Conservation (phyloP, 2,329 filamentous ascomycete species). For the Trichoderma atroviride region DNA sequence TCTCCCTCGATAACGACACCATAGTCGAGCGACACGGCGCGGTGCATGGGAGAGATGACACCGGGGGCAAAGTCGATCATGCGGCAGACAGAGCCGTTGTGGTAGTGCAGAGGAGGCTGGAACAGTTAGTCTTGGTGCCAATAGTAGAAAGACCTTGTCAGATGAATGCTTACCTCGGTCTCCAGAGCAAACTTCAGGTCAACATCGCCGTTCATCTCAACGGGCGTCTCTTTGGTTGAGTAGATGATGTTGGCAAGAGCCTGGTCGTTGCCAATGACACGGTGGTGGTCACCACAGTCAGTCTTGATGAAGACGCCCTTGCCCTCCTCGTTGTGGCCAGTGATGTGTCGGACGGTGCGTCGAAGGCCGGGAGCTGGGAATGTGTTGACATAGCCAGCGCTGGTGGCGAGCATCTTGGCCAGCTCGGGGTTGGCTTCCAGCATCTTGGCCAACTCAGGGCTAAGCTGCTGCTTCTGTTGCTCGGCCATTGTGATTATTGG, state of each 20-base stretch:
- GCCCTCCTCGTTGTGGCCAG: slow-evolving; percentile 30
- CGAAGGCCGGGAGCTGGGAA: slow-evolving; percentile 28
- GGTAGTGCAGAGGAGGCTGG: slow-evolving; percentile 14
- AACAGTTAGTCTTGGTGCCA: background rate
- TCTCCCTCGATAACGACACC: slow-evolving; percentile 58
- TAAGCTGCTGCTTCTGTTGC: slow-evolving; percentile 8
- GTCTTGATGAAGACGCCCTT: slow-evolving; percentile 34
- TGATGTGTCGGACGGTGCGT: slow-evolving; percentile 28
- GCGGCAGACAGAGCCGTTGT: slow-evolving; percentile 47
- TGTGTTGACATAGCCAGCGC: slow-evolving; percentile 17
- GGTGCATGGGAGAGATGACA: slow-evolving; percentile 49
- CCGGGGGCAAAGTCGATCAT: slow-evolving; percentile 53
- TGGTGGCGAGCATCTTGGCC: background rate
- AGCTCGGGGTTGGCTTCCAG: background rate
- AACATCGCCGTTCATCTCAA: slow-evolving; percentile 32
- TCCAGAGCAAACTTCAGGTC: slow-evolving; percentile 31
- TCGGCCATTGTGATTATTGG: background rate
- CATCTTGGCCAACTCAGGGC: background rate
- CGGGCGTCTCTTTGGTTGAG: slow-evolving; percentile 34
- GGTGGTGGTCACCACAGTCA: slow-evolving; percentile 37
- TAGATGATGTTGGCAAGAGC: slow-evolving; percentile 38
- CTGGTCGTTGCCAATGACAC: slow-evolving; percentile 31
- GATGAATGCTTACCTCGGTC: slow-evolving; percentile 19
- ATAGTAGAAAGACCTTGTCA: too few relatives aligned
- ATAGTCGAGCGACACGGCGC: slow-evolving; percentile 57